A percentile compares a stretch with the other conserved stretches of the same genome.
phyloP scores from a whole-genome alignment of 1,284 basidiomycete genomes.

The Pholiota adiposa region DNA sequence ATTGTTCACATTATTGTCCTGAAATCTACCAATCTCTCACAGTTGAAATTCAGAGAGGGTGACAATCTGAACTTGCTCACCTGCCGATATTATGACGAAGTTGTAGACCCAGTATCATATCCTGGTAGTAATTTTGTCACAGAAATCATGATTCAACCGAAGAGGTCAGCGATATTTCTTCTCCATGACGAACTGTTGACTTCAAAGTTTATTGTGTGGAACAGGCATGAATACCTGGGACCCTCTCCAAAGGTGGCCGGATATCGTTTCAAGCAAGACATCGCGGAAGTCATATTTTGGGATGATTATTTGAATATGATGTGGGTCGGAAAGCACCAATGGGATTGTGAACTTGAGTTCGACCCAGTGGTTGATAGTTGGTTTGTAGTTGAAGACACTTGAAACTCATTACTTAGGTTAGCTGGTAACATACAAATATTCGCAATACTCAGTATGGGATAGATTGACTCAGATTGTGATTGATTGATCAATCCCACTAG shows the following conservation, averaged over 20 bases:
- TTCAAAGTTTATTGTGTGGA: neutral
- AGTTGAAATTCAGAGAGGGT: conserved; percentile 10
- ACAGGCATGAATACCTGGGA: conserved; percentile 9
- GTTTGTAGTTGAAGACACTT: neutral
- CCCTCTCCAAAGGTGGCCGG: conserved; percentile 5
- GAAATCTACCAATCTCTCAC: neutral
- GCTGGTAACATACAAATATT: too few relatives aligned
- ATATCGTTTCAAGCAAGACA: conserved; percentile 1
- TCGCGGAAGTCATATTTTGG: conserved; percentile 4
- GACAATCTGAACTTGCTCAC: conserved; percentile 9
- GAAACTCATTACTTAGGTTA: too few relatives aligned
- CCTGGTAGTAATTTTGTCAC: conserved; percentile 5
- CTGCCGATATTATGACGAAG: conserved; percentile 9
- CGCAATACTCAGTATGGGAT: too few relatives aligned
- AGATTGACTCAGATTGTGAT: too few relatives aligned
- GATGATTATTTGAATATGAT: conserved; percentile 4
- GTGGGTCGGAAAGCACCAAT: conserved; percentile 3
- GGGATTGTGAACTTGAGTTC: conserved; percentile 10
- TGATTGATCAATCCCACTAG: too few relatives aligned
- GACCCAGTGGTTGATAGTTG: conserved; percentile 4
- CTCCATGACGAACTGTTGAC: neutral
- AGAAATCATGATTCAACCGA: conserved; percentile 7
- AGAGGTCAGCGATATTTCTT: neutral
- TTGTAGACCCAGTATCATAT: conserved; percentile 3
- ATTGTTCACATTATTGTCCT: neutral